Percentiles rank a stretch among this genome's conserved stretches.
phyloP scores from a whole-genome alignment of 2,329 filamentous ascomycete species.

The Coniochaeta prunicola region DNA sequence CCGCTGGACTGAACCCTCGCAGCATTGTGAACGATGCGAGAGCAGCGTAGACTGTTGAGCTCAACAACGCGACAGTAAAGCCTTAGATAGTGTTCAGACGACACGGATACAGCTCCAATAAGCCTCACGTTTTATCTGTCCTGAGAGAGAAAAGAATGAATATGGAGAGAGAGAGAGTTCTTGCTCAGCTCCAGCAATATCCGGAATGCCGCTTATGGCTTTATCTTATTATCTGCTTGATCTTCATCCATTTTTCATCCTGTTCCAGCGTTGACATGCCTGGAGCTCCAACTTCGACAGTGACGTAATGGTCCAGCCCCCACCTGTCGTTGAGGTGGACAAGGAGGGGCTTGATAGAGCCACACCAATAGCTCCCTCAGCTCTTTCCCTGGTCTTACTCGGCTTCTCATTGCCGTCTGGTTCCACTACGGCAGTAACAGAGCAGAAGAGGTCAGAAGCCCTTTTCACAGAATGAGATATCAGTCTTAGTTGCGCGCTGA shows the following conservation, averaged over 20 bases:
- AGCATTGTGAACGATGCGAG: slow-evolving; percentile 6
- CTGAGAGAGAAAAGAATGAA: neutral
- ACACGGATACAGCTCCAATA: neutral
- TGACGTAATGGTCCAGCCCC: neutral
- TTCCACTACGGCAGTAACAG: neutral
- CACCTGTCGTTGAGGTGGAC: neutral
- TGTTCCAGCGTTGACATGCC: neutral
- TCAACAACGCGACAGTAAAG: neutral
- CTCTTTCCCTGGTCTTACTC: neutral
- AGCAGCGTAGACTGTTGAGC: neutral
- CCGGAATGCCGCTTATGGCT: neutral
- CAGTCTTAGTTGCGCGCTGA: no score
- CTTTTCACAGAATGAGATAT: no score
- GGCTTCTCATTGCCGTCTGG: neutral
- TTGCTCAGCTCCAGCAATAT: neutral
- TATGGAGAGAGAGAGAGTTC: neutral
- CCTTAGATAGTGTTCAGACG: neutral
- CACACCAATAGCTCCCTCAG: neutral
- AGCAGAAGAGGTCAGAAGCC: no score
- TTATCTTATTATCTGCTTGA: neutral
- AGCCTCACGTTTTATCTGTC: neutral
- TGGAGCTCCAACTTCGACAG: neutral
- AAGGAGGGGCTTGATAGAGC: neutral
- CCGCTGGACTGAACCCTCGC: slow-evolving; percentile 8
- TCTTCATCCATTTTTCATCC: neutral